phyloP scores from a whole-genome alignment of 495 filamentous ascomycete genomes.

The Xylaria telfairii region DNA sequence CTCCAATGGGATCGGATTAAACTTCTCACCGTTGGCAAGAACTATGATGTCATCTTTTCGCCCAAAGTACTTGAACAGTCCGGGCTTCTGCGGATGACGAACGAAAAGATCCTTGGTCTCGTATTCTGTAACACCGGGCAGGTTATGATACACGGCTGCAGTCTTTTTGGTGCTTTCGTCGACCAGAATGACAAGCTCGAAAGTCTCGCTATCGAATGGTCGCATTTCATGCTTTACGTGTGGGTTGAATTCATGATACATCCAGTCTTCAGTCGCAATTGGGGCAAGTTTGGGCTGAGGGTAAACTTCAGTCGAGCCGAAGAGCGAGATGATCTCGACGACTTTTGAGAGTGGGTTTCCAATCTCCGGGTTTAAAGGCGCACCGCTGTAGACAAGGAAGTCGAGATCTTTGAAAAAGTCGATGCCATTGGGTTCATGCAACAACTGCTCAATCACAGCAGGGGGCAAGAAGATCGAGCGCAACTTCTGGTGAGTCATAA shows the following conservation, averaged over 20 bases:
- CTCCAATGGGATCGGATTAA: slow-evolving; percentile 66
- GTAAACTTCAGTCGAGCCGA: slow-evolving; percentile 29
- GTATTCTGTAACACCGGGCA: neutral
- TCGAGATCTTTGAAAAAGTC: slow-evolving; percentile 28
- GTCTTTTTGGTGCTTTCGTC: neutral
- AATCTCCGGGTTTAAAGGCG: slow-evolving; percentile 19
- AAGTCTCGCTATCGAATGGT: slow-evolving; percentile 34
- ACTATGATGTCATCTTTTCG: slow-evolving; percentile 66
- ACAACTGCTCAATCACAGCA: slow-evolving; percentile 34
- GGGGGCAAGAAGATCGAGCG: slow-evolving; percentile 30
- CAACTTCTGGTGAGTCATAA: slow-evolving; percentile 31
- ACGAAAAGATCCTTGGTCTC: slow-evolving; percentile 14
- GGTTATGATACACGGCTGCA: neutral
- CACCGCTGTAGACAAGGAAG: slow-evolving; percentile 37
- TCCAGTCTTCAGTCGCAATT: slow-evolving; percentile 30
- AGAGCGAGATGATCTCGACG: slow-evolving; percentile 24
- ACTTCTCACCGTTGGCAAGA: slow-evolving; percentile 70
- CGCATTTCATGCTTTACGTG: slow-evolving; percentile 28
- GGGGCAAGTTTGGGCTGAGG: slow-evolving; percentile 12
- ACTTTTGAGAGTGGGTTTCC: slow-evolving; percentile 23
- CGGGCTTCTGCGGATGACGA: neutral
- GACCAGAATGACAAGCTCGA: neutral
- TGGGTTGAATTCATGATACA: slow-evolving; percentile 32
- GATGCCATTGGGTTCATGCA: slow-evolving; percentile 21
- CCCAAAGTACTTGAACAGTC: slow-evolving; percentile 55